Evolutionary conservation across 331 rosid species (phyloP).

Genomic region (Acacia concinna): DNA sequence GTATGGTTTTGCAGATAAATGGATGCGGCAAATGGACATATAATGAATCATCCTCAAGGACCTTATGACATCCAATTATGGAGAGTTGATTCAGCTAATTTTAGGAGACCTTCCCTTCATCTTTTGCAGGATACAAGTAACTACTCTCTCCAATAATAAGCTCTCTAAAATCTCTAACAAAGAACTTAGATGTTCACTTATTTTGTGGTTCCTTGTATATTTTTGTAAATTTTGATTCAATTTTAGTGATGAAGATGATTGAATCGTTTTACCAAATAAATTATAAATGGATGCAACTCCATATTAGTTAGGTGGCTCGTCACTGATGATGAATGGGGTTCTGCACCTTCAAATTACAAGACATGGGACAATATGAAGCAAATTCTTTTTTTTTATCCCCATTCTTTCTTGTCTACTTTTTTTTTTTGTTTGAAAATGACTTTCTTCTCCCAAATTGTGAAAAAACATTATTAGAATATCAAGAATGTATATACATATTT

Average conservation of each 20-base stretch:
- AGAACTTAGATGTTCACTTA: neutral
- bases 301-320: neutral
- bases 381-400: neutral
- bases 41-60: neutral
- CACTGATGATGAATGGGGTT: neutral
- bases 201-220: neutral
- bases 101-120: neutral
- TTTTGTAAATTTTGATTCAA: neutral
- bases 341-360: neutral
- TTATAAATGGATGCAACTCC: neutral
- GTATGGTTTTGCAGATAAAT: neutral
- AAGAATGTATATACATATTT: no score
- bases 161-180: neutral
- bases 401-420: no score
- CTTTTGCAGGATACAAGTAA: neutral
- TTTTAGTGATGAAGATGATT: neutral
- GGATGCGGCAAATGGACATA: neutral
- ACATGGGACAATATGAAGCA: neutral
- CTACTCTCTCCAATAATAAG: neutral
- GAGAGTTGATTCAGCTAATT: neutral
- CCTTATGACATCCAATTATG: neutral
- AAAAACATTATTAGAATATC: neutral
- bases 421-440: no score
- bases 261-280: neutral
- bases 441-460: neutral